Base-by-base conservation (phyloP, 169 alveolate species). In the Plasmodium ovale region DNA sequence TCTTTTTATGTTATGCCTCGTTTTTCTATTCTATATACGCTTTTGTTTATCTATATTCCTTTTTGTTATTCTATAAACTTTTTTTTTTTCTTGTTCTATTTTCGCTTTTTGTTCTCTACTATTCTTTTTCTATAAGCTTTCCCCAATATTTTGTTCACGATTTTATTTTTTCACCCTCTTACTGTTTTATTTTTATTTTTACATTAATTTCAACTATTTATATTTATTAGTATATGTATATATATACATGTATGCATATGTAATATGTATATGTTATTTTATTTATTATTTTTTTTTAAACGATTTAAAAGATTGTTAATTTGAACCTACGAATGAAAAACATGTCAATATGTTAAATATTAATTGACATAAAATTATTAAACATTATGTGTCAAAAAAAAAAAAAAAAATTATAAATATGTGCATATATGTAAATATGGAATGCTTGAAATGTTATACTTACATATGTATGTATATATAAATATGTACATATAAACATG, bases 341-440 rank as follows among this genome's bases (percentile, higher is more conserved):
- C 14, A 23, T 42, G 29, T 71, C 58, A 71, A 71, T 53, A 51
- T 71, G 82, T 23, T 69, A 69, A 25, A 69, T 42, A 25, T 49
- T 27, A 69, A 69, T 0, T 69, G 64, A 23, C 58, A 71, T 70
- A 56, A 71, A 71, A 71, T 51, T 16, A n/a, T 51, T 71, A 51
- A 44, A 21, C 14, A 53, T 7, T 71, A 49, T 44, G 62, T 70
- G 87, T 73, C 68, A 73, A 64, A 73, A 87, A 42, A 51, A 72
- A 70, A 70, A 85, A 35, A 85, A 68, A 23, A 59, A 39, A 14
- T 33, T 37, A 67, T 37, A 67, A 16, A 67, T 67, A 39, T 23
- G 74, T 14, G 73, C 25, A 53, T 33, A 29, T 42, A 37, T 72
- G 69, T 70, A 10, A 37, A 35, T 70, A 27, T 12, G n/a, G n/a